Evolutionary conservation across 495 filamentous ascomycete genomes (phyloP).

Genomic region (Neurospora sp.): DNA sequence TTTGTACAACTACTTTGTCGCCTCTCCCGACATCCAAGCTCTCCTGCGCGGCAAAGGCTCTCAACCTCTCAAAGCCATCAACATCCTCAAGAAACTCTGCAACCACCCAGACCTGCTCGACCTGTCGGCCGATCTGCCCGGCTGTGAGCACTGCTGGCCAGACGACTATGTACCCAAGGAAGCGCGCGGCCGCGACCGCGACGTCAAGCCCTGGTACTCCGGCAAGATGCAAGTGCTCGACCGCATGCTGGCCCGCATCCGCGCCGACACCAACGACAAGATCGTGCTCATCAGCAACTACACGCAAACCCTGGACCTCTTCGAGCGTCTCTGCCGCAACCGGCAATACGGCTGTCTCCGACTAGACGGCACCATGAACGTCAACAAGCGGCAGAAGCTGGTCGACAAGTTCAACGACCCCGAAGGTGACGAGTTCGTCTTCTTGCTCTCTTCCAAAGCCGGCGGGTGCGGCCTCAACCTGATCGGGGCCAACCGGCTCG

Average conservation of each 20-base stretch:
- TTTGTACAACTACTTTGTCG: slow-evolving; percentile 94
- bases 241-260: slow-evolving; percentile 95
- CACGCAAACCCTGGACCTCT: slow-evolving; percentile 91
- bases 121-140: slow-evolving; percentile 74
- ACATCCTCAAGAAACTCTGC: slow-evolving; percentile 94
- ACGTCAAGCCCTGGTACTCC: slow-evolving; percentile 92
- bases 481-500: slow-evolving; percentile 91
- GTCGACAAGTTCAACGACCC: slow-evolving; percentile 99
- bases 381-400: slow-evolving; percentile 91
- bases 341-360: slow-evolving; percentile 78
- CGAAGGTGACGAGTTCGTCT: slow-evolving; percentile 81
- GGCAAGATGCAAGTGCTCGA: slow-evolving; percentile 98
- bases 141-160: slow-evolving; percentile 72
- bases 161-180: slow-evolving; percentile 87
- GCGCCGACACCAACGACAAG: slow-evolving; percentile 95
- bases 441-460: slow-evolving; percentile 90
- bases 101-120: slow-evolving; percentile 95
- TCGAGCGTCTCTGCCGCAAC: slow-evolving; percentile 79
- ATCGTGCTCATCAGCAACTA: slow-evolving; percentile 99
- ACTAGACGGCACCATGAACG: slow-evolving; percentile 94
- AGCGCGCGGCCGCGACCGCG: slow-evolving; percentile 75
- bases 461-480: slow-evolving; percentile 96
- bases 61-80: slow-evolving; percentile 93
- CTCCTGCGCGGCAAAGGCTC: slow-evolving; percentile 90
- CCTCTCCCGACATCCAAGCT: slow-evolving; percentile 87